A percentile compares a stretch with the other conserved stretches of the same genome.
phyloP scores from a whole-genome alignment of 2,329 filamentous ascomycete genomes.

The Mariannaea elegans region DNA sequence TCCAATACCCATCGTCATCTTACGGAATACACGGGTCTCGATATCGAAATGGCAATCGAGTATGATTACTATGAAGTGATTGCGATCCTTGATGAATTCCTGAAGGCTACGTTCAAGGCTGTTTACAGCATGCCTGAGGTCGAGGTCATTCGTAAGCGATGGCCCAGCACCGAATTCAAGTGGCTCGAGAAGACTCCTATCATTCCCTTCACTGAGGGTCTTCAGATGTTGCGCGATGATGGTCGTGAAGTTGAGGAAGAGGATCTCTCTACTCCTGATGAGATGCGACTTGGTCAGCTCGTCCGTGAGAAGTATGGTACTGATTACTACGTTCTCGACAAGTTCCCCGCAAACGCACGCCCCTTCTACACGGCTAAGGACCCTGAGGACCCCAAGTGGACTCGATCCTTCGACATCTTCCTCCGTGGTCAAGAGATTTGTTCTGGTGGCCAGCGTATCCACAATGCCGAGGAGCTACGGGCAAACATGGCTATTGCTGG shows the following conservation, averaged over 20 bases:
- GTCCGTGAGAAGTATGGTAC: slow-evolving; percentile 88
- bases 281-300: slow-evolving; percentile 84
- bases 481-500: slow-evolving; percentile 80
- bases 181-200: slow-evolving; percentile 88
- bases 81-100: slow-evolving; percentile 77
- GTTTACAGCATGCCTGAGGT: slow-evolving; percentile 69
- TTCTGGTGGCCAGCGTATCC: slow-evolving; percentile 92
- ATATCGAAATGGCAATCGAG: slow-evolving; percentile 92
- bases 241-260: slow-evolving; percentile 78
- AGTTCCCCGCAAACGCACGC: slow-evolving; percentile 84
- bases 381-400: slow-evolving; percentile 73
- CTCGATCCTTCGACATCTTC: slow-evolving; percentile 96
- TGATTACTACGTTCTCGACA: slow-evolving; percentile 94
- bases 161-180: slow-evolving; percentile 85
- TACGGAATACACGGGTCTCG: slow-evolving; percentile 92
- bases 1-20: slow-evolving; percentile 94
- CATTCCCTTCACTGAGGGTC: slow-evolving; percentile 80
- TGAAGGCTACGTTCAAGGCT: slow-evolving; percentile 73
- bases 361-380: slow-evolving; percentile 95
- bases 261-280: slow-evolving; percentile 85
- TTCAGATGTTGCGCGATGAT: slow-evolving; percentile 84
- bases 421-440: slow-evolving; percentile 92
- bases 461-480: slow-evolving; percentile 78
- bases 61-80: slow-evolving; percentile 91
- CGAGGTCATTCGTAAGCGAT: slow-evolving; percentile 81